A percentile compares a stretch with the other conserved stretches of the same genome.
These are phyloP conservation scores for Vishniacozyma victoriae DNA, from an alignment of 768 basidiomycete species.

Conservation along the genomic window DNA sequence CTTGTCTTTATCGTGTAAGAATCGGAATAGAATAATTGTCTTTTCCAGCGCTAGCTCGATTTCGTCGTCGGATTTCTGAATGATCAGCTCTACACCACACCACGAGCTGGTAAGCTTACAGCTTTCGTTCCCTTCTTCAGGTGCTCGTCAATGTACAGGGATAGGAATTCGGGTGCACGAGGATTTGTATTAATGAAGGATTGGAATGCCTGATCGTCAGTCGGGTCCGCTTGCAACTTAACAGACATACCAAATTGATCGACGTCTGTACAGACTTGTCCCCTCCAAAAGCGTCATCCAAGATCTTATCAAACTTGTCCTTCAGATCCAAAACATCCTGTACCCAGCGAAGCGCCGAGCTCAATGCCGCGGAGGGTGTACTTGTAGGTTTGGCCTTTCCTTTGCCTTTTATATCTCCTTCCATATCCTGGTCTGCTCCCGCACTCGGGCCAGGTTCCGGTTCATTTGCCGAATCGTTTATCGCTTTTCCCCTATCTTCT, in stretches of 20 bases:
- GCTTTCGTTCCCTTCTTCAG: slow-evolving; percentile 90
- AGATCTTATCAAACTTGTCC: slow-evolving; percentile 76
- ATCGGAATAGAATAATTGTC: slow-evolving; percentile 92
- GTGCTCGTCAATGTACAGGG: slow-evolving; percentile 93
- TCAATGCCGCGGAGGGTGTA: slow-evolving; percentile 47
- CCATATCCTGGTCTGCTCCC: slow-evolving; percentile 10
- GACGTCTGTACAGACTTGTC: slow-evolving; percentile 74
- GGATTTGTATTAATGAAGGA: slow-evolving; percentile 82
- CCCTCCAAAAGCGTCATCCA: slow-evolving; percentile 62
- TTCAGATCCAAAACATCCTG: slow-evolving; percentile 84
- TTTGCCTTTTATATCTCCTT: slow-evolving; percentile 49
- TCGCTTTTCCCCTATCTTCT: slow-evolving; percentile 64
- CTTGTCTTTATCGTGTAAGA: slow-evolving; percentile 86
- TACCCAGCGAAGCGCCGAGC: slow-evolving; percentile 81
- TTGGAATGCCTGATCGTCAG: slow-evolving; percentile 68
- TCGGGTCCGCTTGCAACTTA: background rate
- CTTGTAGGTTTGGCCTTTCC: slow-evolving; percentile 51
- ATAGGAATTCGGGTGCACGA: slow-evolving; percentile 87
- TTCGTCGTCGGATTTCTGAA: slow-evolving; percentile 88
- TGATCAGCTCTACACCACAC: background rate
- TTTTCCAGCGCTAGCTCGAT: slow-evolving; percentile 86
- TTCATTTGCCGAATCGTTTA: slow-evolving; percentile 57
- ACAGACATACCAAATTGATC: slow-evolving; percentile 68
- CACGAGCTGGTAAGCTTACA: slow-evolving; percentile 52
- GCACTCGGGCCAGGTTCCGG: slow-evolving; percentile 17